Percentiles rank a stretch among this genome's conserved stretches.
These are phyloP conservation scores for Mucor plumbeus DNA, from an alignment of 371 early-diverging fungal genomes.

Conservation along the genomic window DNA sequence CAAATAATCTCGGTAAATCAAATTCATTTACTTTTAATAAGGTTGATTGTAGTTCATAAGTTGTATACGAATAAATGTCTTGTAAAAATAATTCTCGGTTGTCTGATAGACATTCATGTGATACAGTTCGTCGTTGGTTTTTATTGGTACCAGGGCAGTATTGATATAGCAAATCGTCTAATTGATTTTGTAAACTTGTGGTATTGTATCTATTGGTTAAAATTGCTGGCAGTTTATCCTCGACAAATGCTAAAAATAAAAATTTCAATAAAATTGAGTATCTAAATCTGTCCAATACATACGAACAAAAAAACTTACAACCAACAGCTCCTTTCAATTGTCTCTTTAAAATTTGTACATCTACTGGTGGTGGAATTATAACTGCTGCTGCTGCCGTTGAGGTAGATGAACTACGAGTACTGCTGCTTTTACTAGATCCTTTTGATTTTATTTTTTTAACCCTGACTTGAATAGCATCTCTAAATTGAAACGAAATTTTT, in stretches of 20 bases:
- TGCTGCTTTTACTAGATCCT: not conserved
- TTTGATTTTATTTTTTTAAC: conserved; percentile 19
- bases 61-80: conserved; percentile 14
- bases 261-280: not conserved
- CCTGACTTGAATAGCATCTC: conserved; percentile 30
- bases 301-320: conserved; percentile 18
- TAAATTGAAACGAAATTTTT: conserved; percentile 30
- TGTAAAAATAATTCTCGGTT: conserved; percentile 11
- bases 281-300: not conserved
- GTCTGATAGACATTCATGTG: conserved; percentile 19
- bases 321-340: conserved; percentile 34
- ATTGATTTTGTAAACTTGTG: conserved; percentile 20
- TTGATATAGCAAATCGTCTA: conserved; percentile 22
- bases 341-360: conserved; percentile 30
- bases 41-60: conserved; percentile 12
- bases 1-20: conserved; percentile 28
- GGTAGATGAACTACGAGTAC: not conserved
- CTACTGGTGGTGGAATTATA: conserved; percentile 20
- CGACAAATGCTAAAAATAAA: conserved; percentile 30
- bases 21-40: conserved; percentile 16
- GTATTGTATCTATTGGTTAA: conserved; percentile 24
- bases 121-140: conserved; percentile 5
- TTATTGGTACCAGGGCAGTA: conserved; percentile 13
- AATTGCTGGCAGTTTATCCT: conserved; percentile 29
- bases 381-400: not conserved